These are phyloP conservation scores for Achaetomiella virescens DNA, from an alignment of 495 filamentous ascomycete species.

Conservation along the genomic window DNA sequence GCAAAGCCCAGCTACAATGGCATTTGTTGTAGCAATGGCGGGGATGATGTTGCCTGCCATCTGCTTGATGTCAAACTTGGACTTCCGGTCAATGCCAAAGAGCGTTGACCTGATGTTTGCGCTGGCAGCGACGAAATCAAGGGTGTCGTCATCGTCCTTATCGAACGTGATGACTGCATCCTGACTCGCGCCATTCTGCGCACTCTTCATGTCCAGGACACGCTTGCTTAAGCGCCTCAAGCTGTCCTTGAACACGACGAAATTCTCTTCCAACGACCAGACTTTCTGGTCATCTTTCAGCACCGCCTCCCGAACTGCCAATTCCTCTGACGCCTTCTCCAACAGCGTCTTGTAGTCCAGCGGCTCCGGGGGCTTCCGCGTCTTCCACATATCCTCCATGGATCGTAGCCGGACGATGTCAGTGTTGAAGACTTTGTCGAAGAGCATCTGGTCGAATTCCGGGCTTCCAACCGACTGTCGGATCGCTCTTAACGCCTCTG, in stretches of 20 bases:
- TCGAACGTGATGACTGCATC: constrained; percentile 76
- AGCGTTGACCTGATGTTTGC: constrained; percentile 81
- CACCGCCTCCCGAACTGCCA: constrained; percentile 47
- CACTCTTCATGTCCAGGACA: constrained; percentile 52
- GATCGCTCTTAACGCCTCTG: constrained; percentile 75
- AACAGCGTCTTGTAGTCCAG: constrained; percentile 56
- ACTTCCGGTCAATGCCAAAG: constrained; percentile 81
- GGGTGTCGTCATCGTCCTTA: constrained; percentile 92
- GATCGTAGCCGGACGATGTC: constrained; percentile 79
- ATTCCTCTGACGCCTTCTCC: constrained; percentile 40
- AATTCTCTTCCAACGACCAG: constrained; percentile 80
- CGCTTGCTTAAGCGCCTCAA: constrained; percentile 70
- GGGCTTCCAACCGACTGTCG: constrained; percentile 73
- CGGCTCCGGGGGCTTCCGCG: constrained; percentile 62
- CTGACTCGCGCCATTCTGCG: constrained; percentile 36
- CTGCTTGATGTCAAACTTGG: constrained; percentile 95
- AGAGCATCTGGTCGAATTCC: constrained; percentile 74
- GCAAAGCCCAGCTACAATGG: constrained; percentile 88
- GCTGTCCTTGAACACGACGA: constrained; percentile 81
- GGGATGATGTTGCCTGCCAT: constrained; percentile 99
- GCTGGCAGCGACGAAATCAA: constrained; percentile 89
- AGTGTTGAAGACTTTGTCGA: constrained; percentile 84
- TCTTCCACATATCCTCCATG: constrained; percentile 98
- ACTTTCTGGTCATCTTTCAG: constrained; percentile 61
- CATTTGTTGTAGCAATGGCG: constrained; percentile 96